Evolutionary conservation across 306 rosid genomes (phyloP).

Genomic region (Cucumis cinereus): DNA sequence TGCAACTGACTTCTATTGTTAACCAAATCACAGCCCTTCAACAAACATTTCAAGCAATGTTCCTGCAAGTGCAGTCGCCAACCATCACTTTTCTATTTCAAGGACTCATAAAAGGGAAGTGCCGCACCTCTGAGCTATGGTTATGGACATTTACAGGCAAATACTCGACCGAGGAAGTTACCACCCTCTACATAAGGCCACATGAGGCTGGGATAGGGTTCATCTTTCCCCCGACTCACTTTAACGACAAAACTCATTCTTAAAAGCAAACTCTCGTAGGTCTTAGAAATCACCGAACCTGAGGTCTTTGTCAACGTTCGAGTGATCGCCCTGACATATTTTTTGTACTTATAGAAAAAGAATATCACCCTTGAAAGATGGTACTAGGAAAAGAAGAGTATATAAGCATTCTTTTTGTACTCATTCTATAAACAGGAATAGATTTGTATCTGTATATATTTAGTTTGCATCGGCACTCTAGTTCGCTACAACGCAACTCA

Average conservation of each 20-base stretch:
- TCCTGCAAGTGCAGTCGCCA: constrained; percentile 19
- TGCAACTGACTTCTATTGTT: constrained; percentile 9
- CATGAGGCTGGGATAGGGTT: neutral
- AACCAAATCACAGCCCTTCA: constrained; percentile 19
- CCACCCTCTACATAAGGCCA: neutral
- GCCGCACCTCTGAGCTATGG: constrained; percentile 26
- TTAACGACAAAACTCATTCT: neutral
- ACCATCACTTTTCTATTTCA: constrained; percentile 7
- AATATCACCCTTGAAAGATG: neutral
- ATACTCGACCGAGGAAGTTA: neutral
- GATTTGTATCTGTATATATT: constrained; percentile 7
- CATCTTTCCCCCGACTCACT: neutral
- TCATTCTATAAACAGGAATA: neutral
- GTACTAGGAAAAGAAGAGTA: neutral
- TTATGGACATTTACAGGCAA: constrained; percentile 8
- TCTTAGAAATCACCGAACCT: neutral
- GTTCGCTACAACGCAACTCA: neutral
- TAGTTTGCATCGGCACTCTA: neutral
- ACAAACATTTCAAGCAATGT: constrained; percentile 22
- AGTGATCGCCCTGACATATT: neutral
- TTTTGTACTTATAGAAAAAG: constrained; percentile 1
- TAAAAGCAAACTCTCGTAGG: neutral
- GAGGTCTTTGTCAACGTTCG: neutral
- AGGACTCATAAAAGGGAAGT: constrained; percentile 17
- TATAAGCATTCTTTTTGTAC: neutral